Base-by-base conservation (phyloP, 1,139 yeast species). In the Kazachstania sp. region DNA sequence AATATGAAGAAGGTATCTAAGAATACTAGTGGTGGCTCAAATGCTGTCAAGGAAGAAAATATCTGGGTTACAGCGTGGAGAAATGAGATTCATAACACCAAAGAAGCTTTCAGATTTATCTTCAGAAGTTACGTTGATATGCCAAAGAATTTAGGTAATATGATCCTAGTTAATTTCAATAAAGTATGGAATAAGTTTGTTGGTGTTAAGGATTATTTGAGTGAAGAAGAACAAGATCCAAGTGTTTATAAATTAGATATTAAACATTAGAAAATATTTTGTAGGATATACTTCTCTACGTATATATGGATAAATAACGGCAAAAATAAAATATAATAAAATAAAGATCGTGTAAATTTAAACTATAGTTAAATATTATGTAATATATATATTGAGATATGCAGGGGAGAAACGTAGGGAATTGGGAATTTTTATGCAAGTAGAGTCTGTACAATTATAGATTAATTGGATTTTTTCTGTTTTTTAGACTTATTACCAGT, bases 151-250 rank as follows among this genome's bases (percentile, higher is more conserved):
- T 44, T 84, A 2, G 79, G 77, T 67, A 73, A 75, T 45, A 54
- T 78, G 46, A 57, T 70, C 3, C 54, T 86, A 44, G 67, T 73
- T 45, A 71, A 78, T 51, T 49, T 78, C 39, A 76, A 74, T 53
- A 67, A 71, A 41, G 74, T 76, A 65, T 92, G 97, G 97, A 81
- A 83, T 61, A 63, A 63, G 29, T 86, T 87, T 60, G 73, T 86
- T 52, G 96, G 95, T 20, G 63, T 62, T 28, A 49, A 56, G 7
- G 49, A 54, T 34, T 60, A 61, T 43, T 44, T 61, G 5, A 53
- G 41, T 20, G 65, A 61, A 42, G 58, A 51, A 23, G 67, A 71
- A n/a, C 66, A 63, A 13, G 51, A 56, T 37, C 57, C 55, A 45
- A 43, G 50, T 37, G 53, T 47, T 3, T 59, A 59, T 45, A 54